Conservation (phyloP, 73 alveolate species). For the Loxodes magnus region DNA sequence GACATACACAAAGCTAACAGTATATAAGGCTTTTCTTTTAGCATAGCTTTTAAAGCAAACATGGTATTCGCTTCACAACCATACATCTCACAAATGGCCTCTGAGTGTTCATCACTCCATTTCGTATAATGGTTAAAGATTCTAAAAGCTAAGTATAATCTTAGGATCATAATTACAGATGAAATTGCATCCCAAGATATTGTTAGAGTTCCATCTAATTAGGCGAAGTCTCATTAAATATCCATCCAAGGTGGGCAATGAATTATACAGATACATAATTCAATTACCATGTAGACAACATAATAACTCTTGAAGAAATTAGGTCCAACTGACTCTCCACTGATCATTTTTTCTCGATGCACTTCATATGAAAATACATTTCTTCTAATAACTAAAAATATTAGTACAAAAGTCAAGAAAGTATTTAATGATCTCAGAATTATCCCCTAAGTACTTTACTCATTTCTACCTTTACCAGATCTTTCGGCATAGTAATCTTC, state of each 20-base stretch:
- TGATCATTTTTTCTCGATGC: no score
- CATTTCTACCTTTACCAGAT: no score
- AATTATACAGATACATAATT: background rate
- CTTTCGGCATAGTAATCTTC: no score
- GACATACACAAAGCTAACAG: constrained; percentile 20
- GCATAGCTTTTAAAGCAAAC: constrained; percentile 43
- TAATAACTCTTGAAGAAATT: no score
- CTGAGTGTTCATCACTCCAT: constrained; percentile 25
- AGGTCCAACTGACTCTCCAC: no score
- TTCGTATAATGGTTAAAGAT: constrained; percentile 10
- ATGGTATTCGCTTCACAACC: constrained; percentile 39
- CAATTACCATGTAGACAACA: no score
- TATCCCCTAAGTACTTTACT: no score
- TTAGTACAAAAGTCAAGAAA: no score
- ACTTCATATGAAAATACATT: no score
- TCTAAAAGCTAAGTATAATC: constrained; percentile 10
- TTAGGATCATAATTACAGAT: constrained; percentile 10
- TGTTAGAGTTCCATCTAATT: constrained; percentile 15
- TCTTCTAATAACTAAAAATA: no score
- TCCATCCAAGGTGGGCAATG: constrained; percentile 15
- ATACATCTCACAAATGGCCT: constrained; percentile 20
- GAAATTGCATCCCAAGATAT: constrained; percentile 11
- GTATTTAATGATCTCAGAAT: no score
- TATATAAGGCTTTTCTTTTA: constrained; percentile 44
- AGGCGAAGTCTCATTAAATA: constrained; percentile 7